These are phyloP conservation scores for Discostella stelligeroides DNA, from an alignment of 108 stramenopile genomes.

Conservation along the genomic window DNA sequence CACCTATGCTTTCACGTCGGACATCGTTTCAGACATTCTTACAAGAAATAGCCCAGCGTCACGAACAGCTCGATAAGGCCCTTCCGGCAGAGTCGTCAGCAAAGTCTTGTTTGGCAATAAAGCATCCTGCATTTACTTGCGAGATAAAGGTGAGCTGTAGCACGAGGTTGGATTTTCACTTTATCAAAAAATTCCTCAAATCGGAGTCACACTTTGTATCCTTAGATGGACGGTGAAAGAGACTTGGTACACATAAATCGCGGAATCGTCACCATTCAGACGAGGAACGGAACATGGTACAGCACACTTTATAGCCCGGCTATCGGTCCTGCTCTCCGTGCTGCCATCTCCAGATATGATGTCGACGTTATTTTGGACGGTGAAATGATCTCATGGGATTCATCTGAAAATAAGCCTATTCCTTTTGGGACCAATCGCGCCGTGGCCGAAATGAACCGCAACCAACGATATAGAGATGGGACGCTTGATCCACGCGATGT, in stretches of 20 bases:
- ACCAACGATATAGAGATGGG: conserved; percentile 53
- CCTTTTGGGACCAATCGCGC: conserved; percentile 82
- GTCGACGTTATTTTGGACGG: conserved; percentile 86
- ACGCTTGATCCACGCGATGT: conserved; percentile 68
- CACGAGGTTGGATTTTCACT: background rate
- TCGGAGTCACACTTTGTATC: background rate
- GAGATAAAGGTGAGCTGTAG: conserved; percentile 63
- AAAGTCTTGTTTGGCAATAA: conserved; percentile 56
- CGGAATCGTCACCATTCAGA: conserved; percentile 62
- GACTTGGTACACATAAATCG: conserved; percentile 68
- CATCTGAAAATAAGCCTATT: conserved; percentile 51
- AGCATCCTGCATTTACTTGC: conserved; percentile 73
- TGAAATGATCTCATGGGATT: conserved; percentile 81
- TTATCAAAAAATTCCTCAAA: background rate
- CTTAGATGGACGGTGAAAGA: conserved; percentile 78
- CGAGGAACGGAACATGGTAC: conserved; percentile 47
- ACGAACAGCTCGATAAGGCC: conserved; percentile 40
- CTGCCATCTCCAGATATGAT: conserved; percentile 60
- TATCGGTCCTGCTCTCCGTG: conserved; percentile 73
- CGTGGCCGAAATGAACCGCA: conserved; percentile 65
- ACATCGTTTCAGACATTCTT: conserved; percentile 63
- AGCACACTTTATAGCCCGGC: conserved; percentile 77
- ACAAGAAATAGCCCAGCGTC: conserved; percentile 51
- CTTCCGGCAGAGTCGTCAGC: conserved; percentile 32
- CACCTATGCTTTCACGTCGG: conserved; percentile 74